Conservation (phyloP, 129 eudicot species). For the Flaveria bidentis region DNA sequence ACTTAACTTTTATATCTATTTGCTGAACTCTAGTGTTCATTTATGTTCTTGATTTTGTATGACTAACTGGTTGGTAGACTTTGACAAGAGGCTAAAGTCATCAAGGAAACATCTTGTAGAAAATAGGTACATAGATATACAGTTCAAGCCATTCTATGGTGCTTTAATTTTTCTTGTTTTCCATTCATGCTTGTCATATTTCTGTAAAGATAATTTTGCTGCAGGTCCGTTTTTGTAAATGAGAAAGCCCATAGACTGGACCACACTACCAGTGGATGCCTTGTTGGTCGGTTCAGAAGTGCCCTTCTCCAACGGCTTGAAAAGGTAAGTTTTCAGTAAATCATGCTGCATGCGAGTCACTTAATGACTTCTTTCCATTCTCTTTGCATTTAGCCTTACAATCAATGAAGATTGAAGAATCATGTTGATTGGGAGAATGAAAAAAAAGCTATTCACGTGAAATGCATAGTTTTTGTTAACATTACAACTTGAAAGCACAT, state of each 20-base stretch:
- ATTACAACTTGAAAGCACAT: constrained; percentile 85
- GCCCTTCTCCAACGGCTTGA: constrained; percentile 96
- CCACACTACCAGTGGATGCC: constrained; percentile 95
- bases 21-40: too few relatives aligned
- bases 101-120: not conserved
- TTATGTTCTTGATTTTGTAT: too few relatives aligned
- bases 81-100: too few relatives aligned
- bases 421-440: constrained; percentile 77
- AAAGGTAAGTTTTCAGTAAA: constrained; percentile 48
- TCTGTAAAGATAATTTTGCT: constrained; percentile 13
- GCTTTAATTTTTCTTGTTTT: too few relatives aligned
- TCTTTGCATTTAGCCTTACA: not conserved
- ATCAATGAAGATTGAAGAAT: not conserved
- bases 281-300: constrained; percentile 96
- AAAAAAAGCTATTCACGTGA: constrained; percentile 94
- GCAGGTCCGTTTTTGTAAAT: constrained; percentile 97
- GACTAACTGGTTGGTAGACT: too few relatives aligned
- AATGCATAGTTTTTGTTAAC: constrained; percentile 99
- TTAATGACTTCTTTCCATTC: not conserved
- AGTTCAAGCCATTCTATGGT: too few relatives aligned
- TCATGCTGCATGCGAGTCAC: not conserved
- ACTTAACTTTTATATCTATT: too few relatives aligned
- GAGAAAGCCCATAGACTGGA: constrained; percentile 97
- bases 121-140: too few relatives aligned
- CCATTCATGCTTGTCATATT: not conserved